Conservation (phyloP, 1,284 basidiomycete genomes). For the Tetrapyrgos nigripes region DNA sequence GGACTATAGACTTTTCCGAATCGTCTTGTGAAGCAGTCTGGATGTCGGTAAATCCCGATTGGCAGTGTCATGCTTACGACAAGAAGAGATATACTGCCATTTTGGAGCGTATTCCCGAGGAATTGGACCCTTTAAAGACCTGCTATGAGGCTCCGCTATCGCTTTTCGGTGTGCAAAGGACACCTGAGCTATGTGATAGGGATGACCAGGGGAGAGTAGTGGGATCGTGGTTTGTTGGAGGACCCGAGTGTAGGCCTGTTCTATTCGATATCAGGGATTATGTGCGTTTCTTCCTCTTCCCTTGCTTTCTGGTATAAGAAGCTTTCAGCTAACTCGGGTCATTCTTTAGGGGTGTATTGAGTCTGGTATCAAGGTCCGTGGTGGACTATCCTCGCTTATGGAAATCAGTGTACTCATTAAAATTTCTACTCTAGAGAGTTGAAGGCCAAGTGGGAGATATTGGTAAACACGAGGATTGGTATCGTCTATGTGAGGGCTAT, state of each 20-base stretch:
- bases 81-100: background rate
- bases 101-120: background rate
- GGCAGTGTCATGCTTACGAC: background rate
- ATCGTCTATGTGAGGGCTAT: background rate
- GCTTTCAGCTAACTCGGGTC: background rate
- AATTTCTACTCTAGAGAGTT: background rate
- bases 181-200: background rate
- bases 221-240: background rate
- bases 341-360: background rate
- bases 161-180: background rate
- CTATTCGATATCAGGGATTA: background rate
- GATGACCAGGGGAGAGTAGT: background rate
- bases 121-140: slow-evolving; percentile 1
- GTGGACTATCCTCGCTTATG: too few species aligned
- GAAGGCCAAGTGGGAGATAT: background rate
- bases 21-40: background rate
- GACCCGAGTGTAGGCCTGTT: background rate
- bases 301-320: too few species aligned
- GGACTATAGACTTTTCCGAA: background rate
- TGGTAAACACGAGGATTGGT: background rate
- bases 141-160: background rate
- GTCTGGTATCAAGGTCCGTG: background rate
- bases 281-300: background rate
- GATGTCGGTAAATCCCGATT: background rate
- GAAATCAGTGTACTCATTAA: too few species aligned